Percentiles rank a stretch among this genome's conserved stretches.
Evolutionary conservation across 1,284 basidiomycete species (phyloP).

Genomic region (Trametes hirsuta): DNA sequence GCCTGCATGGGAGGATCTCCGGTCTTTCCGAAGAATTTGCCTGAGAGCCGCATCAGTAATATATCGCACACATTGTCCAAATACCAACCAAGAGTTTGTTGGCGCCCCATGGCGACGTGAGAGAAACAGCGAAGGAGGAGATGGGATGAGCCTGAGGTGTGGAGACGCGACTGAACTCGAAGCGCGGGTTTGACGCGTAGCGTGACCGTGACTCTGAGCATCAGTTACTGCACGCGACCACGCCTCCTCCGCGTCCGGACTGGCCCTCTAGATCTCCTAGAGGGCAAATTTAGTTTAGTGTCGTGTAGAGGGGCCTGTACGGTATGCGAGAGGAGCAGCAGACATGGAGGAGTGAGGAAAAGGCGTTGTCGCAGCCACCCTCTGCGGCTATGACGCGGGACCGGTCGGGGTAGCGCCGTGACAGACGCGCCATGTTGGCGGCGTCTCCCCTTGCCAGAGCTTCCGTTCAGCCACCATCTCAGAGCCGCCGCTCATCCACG

Average conservation of each 20-base stretch:
- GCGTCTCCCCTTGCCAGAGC: too few relatives aligned
- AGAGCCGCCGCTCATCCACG: too few relatives aligned
- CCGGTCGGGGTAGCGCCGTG: conserved; percentile 10
- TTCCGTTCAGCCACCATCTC: too few relatives aligned
- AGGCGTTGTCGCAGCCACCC: neutral
- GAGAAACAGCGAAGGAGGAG: conserved; percentile 6
- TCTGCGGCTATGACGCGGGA: conserved; percentile 9
- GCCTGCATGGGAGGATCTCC: conserved; percentile 63
- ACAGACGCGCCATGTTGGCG: conserved; percentile 10
- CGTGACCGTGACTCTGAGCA: conserved; percentile 33
- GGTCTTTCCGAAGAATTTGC: conserved; percentile 76
- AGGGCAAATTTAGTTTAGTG: too few relatives aligned
- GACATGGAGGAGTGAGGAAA: neutral
- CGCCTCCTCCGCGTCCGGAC: neutral
- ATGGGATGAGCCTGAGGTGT: conserved; percentile 2
- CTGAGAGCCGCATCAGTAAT: conserved; percentile 35
- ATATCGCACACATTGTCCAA: neutral
- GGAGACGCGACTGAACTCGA: conserved; percentile 28
- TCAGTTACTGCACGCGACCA: conserved; percentile 25
- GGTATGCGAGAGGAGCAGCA: neutral
- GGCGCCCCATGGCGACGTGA: conserved; percentile 55
- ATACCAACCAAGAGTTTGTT: conserved; percentile 69
- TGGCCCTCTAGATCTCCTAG: neutral
- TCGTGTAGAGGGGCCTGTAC: neutral
- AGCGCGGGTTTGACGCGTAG: conserved; percentile 32